Percentiles rank a stretch among this genome's conserved stretches.
These are phyloP conservation scores for Neurospora sublineolata DNA, from an alignment of 495 filamentous ascomycete genomes.

Conservation along the genomic window DNA sequence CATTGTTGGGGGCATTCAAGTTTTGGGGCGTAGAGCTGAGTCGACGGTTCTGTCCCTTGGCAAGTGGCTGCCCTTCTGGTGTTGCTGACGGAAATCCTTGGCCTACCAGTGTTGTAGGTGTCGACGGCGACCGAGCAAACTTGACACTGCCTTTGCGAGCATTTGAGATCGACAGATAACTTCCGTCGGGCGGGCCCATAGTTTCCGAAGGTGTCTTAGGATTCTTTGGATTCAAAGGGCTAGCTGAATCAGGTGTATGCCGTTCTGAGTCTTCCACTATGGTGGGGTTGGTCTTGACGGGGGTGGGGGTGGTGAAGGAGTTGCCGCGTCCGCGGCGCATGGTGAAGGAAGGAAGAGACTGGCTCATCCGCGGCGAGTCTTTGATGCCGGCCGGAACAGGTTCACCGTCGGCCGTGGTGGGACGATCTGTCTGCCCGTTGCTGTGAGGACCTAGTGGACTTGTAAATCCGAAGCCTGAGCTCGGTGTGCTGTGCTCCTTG, in stretches of 20 bases:
- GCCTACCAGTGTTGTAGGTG: conserved; percentile 50
- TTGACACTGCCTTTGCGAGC: conserved; percentile 24
- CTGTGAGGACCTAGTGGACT: conserved; percentile 13
- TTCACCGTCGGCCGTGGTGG: not conserved
- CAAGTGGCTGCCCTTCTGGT: not conserved
- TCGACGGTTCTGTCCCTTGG: conserved; percentile 18
- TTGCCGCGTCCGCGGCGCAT: conserved; percentile 4
- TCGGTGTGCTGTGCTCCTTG: conserved; percentile 9
- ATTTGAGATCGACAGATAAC: conserved; percentile 63
- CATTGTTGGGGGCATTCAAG: conserved; percentile 46
- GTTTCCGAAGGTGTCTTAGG: conserved; percentile 73
- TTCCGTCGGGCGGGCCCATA: conserved; percentile 69
- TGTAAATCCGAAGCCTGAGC: conserved; percentile 34
- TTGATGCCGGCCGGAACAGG: not conserved
- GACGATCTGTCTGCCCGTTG: conserved; percentile 1
- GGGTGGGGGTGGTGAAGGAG: conserved; percentile 10
- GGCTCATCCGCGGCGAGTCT: conserved; percentile 7
- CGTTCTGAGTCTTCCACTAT: conserved; percentile 7
- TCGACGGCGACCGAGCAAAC: conserved; percentile 46
- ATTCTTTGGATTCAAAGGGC: conserved; percentile 39
- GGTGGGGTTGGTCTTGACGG: conserved; percentile 2
- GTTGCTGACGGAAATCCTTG: not conserved
- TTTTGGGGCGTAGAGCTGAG: conserved; percentile 41
- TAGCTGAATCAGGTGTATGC: conserved; percentile 33
- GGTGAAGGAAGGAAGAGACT: conserved; percentile 13